Conservation (phyloP, 2,329 filamentous ascomycete species). For the Graphiopsis chlorocephala region DNA sequence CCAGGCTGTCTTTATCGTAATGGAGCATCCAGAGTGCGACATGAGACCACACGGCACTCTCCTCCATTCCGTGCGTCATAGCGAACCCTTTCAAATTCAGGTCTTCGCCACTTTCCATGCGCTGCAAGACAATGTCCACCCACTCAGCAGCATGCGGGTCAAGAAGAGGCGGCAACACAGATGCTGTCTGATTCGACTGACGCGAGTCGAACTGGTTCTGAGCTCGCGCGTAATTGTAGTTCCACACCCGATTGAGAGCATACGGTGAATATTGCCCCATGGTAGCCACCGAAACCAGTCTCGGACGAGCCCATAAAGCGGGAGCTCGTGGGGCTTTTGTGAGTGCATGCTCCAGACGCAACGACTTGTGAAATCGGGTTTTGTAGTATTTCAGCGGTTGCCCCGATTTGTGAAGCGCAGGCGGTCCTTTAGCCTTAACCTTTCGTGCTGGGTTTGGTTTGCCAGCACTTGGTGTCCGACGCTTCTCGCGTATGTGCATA, state of each 20-base stretch:
- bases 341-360: constrained; percentile 2
- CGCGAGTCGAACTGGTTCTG: constrained; percentile 16
- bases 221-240: constrained; percentile 18
- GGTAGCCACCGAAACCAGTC: not conserved
- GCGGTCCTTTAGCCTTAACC: not conserved
- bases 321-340: not conserved
- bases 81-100: constrained; percentile 8
- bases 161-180: constrained; percentile 11
- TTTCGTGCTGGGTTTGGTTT: not conserved
- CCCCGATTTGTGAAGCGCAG: not conserved
- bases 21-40: constrained; percentile 47
- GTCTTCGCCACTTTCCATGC: constrained; percentile 4
- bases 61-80: not conserved
- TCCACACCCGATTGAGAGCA: constrained; percentile 17
- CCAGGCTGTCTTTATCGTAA: constrained; percentile 37
- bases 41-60: constrained; percentile 37
- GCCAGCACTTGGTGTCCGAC: too few species aligned
- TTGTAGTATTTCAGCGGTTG: not conserved
- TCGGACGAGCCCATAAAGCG: not conserved
- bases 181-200: not conserved
- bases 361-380: not conserved
- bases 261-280: not conserved
- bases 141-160: constrained; percentile 19
- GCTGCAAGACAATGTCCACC: constrained; percentile 19
- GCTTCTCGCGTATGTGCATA: not conserved